Base-by-base conservation (phyloP, 139 green algal species). In the Nannochloris sp. region DNA sequence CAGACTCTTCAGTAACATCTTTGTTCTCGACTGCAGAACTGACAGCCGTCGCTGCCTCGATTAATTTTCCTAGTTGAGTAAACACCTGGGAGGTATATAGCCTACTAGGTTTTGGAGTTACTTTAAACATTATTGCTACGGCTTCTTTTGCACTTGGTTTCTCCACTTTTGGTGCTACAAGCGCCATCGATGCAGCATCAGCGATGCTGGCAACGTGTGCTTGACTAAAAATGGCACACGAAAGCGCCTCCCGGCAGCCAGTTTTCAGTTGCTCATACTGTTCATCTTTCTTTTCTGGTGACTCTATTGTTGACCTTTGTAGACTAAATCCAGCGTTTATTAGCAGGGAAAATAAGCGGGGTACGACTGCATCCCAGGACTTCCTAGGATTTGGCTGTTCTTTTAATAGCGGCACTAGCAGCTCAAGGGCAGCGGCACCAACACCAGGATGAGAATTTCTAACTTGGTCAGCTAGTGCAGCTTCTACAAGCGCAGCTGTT, bases 371-470 rank as follows among this genome's bases (percentile, higher is more conserved):
- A n/a, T 75, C 68, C 60, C 60, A 75, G 15, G 61, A 62, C 36
- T 75, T 75, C 7, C 59, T 61, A 34, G 65, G 60, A 34, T 64
- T 61, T 3, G 66, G 66, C 60, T 73, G 66, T 33, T 23, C 36
- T 4, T 13, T 9, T 0, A 48, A 35, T 1, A 34, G 36, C 0
- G 37, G 53, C 1, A 37, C 35, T 27, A 72, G 66, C 42, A 73
- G 55, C 33, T 12, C 31, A 4, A 59, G 36, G 2, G 66, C 57
- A 9, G 19, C 38, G n/a, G n/a, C n/a, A n/a, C n/a, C n/a, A n/a
- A n/a, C n/a, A n/a, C n/a, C n/a, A n/a, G 1, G 29, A 5, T 24
- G 66, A 47, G 30, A 39, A 32, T 2, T 4, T 2, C 13, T 29
- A 19, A 31, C 25, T 3, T 9, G 15, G 34, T 9, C 5, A n/a